phyloP scores from a whole-genome alignment of 768 basidiomycete species.

The Termitomyces sp. region DNA sequence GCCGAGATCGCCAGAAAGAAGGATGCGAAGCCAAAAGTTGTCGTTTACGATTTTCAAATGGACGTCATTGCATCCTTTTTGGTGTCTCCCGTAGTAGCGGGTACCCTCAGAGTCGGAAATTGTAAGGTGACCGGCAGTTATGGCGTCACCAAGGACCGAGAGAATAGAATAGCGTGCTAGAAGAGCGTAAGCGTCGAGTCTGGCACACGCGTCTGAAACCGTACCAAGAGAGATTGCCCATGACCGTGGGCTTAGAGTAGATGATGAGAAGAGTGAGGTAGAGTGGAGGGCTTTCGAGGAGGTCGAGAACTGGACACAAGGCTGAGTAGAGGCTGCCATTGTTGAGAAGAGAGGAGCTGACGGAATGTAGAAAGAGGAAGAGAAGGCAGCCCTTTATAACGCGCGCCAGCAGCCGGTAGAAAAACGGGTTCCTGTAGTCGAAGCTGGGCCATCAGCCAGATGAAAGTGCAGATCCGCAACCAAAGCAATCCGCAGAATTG shows the following conservation, averaged over 20 bases:
- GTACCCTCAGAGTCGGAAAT: slow-evolving; percentile 60
- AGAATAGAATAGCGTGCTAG: slow-evolving; percentile 61
- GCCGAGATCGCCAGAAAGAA: slow-evolving; percentile 65
- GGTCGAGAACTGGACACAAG: slow-evolving; percentile 41
- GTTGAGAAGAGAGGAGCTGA: slow-evolving; percentile 12
- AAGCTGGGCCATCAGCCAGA: slow-evolving; percentile 15
- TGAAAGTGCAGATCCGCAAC: slow-evolving; percentile 33
- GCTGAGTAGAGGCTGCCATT: slow-evolving; percentile 37
- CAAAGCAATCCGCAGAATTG: slow-evolving; percentile 15
- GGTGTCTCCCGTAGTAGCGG: slow-evolving; percentile 54
- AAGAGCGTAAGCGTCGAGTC: slow-evolving; percentile 9
- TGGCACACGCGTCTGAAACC: slow-evolving; percentile 10
- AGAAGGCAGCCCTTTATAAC: slow-evolving; percentile 25
- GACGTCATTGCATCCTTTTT: slow-evolving; percentile 60
- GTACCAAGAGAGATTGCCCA: slow-evolving; percentile 51
- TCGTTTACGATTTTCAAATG: slow-evolving; percentile 54
- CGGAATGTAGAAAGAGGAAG: slow-evolving; percentile 26
- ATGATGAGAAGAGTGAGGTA: slow-evolving; percentile 41
- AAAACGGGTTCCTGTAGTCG: slow-evolving; percentile 30
- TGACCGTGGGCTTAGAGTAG: slow-evolving; percentile 43
- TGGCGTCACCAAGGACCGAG: slow-evolving; percentile 54
- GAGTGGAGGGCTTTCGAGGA: slow-evolving; percentile 41
- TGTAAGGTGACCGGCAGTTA: slow-evolving; percentile 57
- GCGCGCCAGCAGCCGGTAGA: slow-evolving; percentile 16
- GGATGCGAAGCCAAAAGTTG: slow-evolving; percentile 66